Percentiles rank a stretch among this genome's conserved stretches.
These are phyloP conservation scores for Talaromyces stipitatus DNA, from an alignment of 495 filamentous ascomycete species.

Conservation along the genomic window DNA sequence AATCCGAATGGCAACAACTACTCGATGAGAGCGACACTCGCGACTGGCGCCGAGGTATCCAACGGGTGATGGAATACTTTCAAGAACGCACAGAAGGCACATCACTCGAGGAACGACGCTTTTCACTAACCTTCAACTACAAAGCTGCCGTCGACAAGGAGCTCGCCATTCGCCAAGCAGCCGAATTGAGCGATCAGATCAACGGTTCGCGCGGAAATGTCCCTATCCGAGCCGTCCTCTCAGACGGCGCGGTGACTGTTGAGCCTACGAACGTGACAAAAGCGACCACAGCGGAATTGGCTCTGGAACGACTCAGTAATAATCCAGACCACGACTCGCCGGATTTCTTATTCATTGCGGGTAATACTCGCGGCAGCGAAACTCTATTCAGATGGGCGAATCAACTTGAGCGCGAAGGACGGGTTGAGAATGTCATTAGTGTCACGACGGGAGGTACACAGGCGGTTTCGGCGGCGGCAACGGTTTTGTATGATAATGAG, in stretches of 20 bases:
- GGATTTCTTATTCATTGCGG: conserved; percentile 74
- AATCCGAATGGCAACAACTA: conserved; percentile 55
- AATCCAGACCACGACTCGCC: conserved; percentile 22
- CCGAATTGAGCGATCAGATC: conserved; percentile 78
- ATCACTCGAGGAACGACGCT: conserved; percentile 67
- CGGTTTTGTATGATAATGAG: conserved; percentile 52
- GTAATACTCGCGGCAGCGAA: conserved; percentile 76
- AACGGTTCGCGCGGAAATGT: conserved; percentile 75
- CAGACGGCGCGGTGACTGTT: conserved; percentile 61
- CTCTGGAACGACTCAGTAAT: conserved; percentile 40
- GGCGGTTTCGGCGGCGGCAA: conserved; percentile 78
- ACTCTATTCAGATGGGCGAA: conserved; percentile 85
- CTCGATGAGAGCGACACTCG: conserved; percentile 55
- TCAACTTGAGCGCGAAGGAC: conserved; percentile 38
- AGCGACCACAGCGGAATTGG: conserved; percentile 54
- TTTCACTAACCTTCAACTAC: conserved; percentile 73
- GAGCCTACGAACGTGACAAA: conserved; percentile 74
- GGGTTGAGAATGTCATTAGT: conserved; percentile 56
- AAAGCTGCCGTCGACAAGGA: conserved; percentile 62
- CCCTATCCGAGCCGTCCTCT: conserved; percentile 67
- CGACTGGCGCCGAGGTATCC: conserved; percentile 66
- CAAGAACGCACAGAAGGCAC: conserved; percentile 76
- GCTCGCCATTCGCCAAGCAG: conserved; percentile 61
- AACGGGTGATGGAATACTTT: conserved; percentile 71
- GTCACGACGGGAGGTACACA: conserved; percentile 67